Conservation (phyloP, 2,329 filamentous ascomycete species). For the Dichotomopilus funicola region DNA sequence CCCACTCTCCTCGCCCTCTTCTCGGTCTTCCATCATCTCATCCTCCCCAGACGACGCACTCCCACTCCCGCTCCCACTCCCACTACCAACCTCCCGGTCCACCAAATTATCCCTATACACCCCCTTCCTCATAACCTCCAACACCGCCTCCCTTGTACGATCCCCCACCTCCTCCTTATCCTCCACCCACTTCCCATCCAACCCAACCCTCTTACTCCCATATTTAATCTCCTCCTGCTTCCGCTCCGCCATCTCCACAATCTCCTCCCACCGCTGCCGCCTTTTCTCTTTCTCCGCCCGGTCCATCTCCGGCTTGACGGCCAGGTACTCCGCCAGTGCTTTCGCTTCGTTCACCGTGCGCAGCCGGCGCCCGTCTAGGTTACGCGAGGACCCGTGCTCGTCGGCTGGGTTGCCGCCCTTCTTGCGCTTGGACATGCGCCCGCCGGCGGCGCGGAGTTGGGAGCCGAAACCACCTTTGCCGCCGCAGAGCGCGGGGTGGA, state of each 20-base stretch:
- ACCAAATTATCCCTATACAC: slow-evolving; percentile 51
- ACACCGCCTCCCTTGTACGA: slow-evolving; percentile 69
- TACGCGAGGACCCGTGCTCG: slow-evolving; percentile 83
- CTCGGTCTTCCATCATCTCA: slow-evolving; percentile 12
- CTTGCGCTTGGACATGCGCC: slow-evolving; percentile 92
- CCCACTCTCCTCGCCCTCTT: slow-evolving; percentile 31
- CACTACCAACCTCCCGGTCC: not conserved
- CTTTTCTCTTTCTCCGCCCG: slow-evolving; percentile 84
- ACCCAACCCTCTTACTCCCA: slow-evolving; percentile 55
- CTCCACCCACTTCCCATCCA: slow-evolving; percentile 93
- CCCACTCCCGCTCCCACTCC: not conserved
- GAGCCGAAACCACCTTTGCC: slow-evolving; percentile 98
- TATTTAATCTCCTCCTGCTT: slow-evolving; percentile 77
- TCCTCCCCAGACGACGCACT: slow-evolving; percentile 2
- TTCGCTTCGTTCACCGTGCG: slow-evolving; percentile 95
- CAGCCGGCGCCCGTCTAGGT: slow-evolving; percentile 82
- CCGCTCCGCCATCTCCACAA: slow-evolving; percentile 77
- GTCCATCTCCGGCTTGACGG: slow-evolving; percentile 96
- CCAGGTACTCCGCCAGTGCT: slow-evolving; percentile 86
- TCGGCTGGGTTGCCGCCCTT: slow-evolving; percentile 61
- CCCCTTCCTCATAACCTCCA: slow-evolving; percentile 61
- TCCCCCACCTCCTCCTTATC: slow-evolving; percentile 86
- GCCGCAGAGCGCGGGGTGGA: slow-evolving; percentile 73
- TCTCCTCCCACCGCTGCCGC: slow-evolving; percentile 76
- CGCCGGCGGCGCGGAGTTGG: slow-evolving; percentile 90